Conservation (phyloP, 2,329 filamentous ascomycete genomes). For the Alternaria sp. region DNA sequence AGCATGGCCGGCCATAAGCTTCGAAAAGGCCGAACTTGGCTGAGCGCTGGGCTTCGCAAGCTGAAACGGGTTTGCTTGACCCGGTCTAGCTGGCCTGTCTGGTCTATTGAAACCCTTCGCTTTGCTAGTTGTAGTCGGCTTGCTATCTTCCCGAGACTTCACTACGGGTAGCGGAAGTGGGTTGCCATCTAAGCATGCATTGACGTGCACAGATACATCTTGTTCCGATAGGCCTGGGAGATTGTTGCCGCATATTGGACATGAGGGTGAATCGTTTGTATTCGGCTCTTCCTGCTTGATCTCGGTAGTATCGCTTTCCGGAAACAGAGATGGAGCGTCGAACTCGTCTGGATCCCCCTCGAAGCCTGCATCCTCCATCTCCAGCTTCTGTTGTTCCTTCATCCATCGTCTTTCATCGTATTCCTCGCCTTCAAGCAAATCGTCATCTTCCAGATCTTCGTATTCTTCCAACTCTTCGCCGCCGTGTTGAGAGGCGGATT, state of each 20-base stretch:
- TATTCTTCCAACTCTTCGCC: slow-evolving; percentile 62
- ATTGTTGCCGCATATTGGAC: slow-evolving; percentile 78
- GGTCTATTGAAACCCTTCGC: slow-evolving; percentile 71
- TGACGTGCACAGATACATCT: slow-evolving; percentile 84
- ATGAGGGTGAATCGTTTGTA: slow-evolving; percentile 55
- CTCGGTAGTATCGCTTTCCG: slow-evolving; percentile 31
- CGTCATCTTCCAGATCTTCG: slow-evolving; percentile 68
- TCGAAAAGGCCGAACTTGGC: slow-evolving; percentile 79
- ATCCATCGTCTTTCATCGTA: slow-evolving; percentile 69
- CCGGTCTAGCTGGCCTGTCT: slow-evolving; percentile 73
- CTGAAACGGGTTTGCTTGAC: slow-evolving; percentile 80
- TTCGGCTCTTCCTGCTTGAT: slow-evolving; percentile 9
- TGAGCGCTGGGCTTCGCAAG: slow-evolving; percentile 55
- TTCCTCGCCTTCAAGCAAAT: slow-evolving; percentile 64
- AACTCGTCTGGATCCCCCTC: slow-evolving; percentile 62
- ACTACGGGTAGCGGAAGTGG: slow-evolving; percentile 64
- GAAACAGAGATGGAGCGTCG: slow-evolving; percentile 53
- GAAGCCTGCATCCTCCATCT: slow-evolving; percentile 60
- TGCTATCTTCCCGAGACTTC: slow-evolving; percentile 20
- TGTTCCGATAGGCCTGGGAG: slow-evolving; percentile 66
- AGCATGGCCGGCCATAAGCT: slow-evolving; percentile 89
- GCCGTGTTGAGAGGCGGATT: slow-evolving; percentile 58
- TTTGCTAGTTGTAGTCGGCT: slow-evolving; percentile 24
- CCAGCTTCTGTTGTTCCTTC: slow-evolving; percentile 70
- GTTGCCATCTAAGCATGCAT: slow-evolving; percentile 88